Evolutionary conservation across 1,284 basidiomycete genomes (phyloP).

Genomic region (Marasmius oreades): DNA sequence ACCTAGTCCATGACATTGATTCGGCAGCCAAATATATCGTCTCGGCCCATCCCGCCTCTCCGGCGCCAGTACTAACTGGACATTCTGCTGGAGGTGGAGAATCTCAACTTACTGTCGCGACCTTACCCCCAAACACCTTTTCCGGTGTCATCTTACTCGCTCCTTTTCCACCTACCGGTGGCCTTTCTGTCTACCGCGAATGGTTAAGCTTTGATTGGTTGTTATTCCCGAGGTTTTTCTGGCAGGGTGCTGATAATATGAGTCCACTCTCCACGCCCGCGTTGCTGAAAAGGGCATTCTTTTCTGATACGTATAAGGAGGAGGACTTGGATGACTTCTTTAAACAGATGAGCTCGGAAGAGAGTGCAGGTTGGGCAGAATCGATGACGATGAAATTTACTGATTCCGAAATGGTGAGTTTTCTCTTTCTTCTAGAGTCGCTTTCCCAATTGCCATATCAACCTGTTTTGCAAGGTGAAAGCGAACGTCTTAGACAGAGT

Average conservation of each 20-base stretch:
- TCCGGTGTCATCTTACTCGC: conserved; percentile 4
- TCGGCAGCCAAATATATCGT: neutral
- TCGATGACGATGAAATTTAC: conserved; percentile 4
- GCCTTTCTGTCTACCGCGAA: neutral
- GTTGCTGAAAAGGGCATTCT: conserved; percentile 4
- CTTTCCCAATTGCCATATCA: neutral
- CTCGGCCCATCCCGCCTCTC: neutral
- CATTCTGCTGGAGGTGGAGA: conserved; percentile 6
- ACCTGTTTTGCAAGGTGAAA: neutral
- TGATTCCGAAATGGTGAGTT: neutral
- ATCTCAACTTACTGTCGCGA: neutral
- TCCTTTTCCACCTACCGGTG: conserved; percentile 1
- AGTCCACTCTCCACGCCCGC: neutral
- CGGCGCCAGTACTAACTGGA: conserved; percentile 3
- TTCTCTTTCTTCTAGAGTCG: neutral
- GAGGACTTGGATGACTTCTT: conserved; percentile 3
- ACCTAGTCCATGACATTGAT: neutral
- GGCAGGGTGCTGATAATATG: conserved; percentile 3
- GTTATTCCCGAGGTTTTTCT: conserved; percentile 2
- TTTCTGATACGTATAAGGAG: neutral
- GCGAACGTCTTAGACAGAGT: neutral
- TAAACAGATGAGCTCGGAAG: conserved; percentile 7
- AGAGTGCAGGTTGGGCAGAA: conserved; percentile 2
- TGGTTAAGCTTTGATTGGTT: neutral
- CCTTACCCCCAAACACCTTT: neutral